phyloP scores from a whole-genome alignment of 768 basidiomycete genomes.

The Hygrophoropsis aurantiaca region DNA sequence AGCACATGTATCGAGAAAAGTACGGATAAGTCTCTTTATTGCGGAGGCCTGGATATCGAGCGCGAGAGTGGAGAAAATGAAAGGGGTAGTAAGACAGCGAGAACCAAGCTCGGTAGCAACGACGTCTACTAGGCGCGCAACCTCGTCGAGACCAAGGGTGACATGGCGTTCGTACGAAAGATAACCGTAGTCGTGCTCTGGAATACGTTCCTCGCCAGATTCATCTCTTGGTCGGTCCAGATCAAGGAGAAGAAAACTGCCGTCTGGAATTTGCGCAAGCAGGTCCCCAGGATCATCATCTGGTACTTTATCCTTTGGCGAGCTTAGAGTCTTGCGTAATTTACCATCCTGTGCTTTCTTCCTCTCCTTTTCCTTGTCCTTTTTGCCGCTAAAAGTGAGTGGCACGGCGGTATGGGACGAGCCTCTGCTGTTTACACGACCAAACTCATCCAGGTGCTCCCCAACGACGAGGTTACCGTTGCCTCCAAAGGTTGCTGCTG shows the following conservation, averaged over 20 bases:
- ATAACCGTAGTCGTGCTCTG: constrained; percentile 65
- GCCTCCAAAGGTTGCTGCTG: constrained; percentile 7
- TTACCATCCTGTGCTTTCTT: constrained; percentile 40
- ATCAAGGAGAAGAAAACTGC: constrained; percentile 52
- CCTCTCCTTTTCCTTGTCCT: constrained; percentile 47
- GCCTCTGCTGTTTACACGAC: constrained; percentile 50
- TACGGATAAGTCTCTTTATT: constrained; percentile 73
- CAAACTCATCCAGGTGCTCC: constrained; percentile 70
- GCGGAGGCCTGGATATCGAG: constrained; percentile 79
- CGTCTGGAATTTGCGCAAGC: constrained; percentile 45
- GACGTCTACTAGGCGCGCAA: constrained; percentile 68
- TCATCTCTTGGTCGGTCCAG: constrained; percentile 47
- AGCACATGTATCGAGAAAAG: constrained; percentile 70
- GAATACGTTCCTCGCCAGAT: constrained; percentile 36
- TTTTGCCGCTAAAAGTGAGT: constrained; percentile 35
- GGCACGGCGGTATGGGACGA: constrained; percentile 33
- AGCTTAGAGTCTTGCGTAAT: constrained; percentile 42
- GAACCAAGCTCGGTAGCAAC: constrained; percentile 68
- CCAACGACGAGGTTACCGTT: constrained; percentile 14
- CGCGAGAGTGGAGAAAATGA: constrained; percentile 87
- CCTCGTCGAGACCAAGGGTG: constrained; percentile 72
- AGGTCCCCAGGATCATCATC: constrained; percentile 32
- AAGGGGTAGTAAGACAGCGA: constrained; percentile 81
- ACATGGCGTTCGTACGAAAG: constrained; percentile 73
- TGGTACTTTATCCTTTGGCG: constrained; percentile 32